A percentile compares a stretch with the other conserved stretches of the same genome.
Conservation (phyloP, 179 eudicot species). For the Silene coronaria region DNA sequence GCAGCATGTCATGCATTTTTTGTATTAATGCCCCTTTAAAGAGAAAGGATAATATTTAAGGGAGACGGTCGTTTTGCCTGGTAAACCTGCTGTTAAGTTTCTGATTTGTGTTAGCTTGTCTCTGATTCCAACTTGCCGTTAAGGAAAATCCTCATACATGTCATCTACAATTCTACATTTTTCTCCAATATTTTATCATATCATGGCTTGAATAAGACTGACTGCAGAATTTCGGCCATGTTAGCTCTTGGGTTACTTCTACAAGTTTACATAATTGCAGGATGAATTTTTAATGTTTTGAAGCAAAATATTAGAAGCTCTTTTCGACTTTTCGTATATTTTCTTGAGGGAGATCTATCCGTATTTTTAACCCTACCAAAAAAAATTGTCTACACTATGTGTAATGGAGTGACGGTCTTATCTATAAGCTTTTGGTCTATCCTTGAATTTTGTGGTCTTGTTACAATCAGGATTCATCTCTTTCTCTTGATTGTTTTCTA, state of each 20-base stretch:
- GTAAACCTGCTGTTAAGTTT: neutral
- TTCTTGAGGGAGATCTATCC: neutral
- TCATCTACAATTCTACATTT: neutral
- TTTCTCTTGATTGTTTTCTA: neutral
- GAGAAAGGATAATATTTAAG: neutral
- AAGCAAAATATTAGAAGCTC: neutral
- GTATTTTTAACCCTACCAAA: neutral
- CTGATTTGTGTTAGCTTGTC: neutral
- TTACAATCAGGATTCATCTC: neutral
- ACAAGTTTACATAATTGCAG: neutral
- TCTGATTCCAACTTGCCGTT: neutral
- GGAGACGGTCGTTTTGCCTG: neutral
- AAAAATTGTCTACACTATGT: neutral
- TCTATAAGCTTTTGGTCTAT: neutral
- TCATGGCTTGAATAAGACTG: neutral
- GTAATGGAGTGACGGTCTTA: neutral
- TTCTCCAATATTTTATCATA: neutral
- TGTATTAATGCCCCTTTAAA: neutral
- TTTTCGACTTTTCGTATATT: neutral
- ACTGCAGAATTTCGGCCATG: neutral
- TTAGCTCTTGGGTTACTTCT: neutral
- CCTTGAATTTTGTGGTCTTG: slow-evolving; percentile 2
- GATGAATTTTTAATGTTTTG: neutral
- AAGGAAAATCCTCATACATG: neutral
- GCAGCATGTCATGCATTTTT: slow-evolving; percentile 10